Base-by-base conservation (phyloP, 2,329 filamentous ascomycete genomes). In the Penicillium psychrosexuale region DNA sequence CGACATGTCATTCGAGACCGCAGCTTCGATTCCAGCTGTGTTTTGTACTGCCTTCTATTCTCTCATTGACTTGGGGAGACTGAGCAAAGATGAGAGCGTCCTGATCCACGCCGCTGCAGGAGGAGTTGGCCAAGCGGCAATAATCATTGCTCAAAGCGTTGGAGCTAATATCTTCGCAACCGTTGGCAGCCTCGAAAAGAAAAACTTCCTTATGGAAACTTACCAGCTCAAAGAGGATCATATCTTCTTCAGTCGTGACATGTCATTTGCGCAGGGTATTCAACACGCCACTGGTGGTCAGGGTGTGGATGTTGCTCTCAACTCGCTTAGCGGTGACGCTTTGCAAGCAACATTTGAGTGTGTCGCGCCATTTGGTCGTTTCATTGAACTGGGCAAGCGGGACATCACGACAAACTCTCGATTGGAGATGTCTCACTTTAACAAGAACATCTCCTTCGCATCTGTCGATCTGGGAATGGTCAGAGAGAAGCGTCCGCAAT, bases 391-490 rank as follows among this genome's bases (percentile, higher is more conserved):
- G 28, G 72, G 71, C n/a, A 70, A 71, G 51, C 43, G 59, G 12
- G 68, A 71, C 45, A 69, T 71, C 17, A 58, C 58, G 0, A 69
- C 72, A 0, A 71, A 74, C 24, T 74, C 70, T 1, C 62, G 69
- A 9, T 67, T 83, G 5, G 72, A 74, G 3, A 79, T 83, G 78
- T 61, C 70, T 0, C 67, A 71, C 0, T 83, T 84, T 48, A 63
- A 72, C 9, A 62, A 72, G 4, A 79, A 74, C 47, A 64, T 76
- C 9, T 75, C 71, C 0, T 80, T 80, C 51, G 64, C 73, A 4
- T 73, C 72, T 0, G 70, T 80, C 1, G 75, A 80, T 54, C 55
- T 80, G 46, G 62, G 59, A 12, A 51, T 65, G 8, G 61, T 69
- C 8, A 51, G 61, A 17, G 58, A 65, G 46, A 61, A 63, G 42